Base-by-base conservation (phyloP, 306 rosid species). In the Lotus japonicus region DNA sequence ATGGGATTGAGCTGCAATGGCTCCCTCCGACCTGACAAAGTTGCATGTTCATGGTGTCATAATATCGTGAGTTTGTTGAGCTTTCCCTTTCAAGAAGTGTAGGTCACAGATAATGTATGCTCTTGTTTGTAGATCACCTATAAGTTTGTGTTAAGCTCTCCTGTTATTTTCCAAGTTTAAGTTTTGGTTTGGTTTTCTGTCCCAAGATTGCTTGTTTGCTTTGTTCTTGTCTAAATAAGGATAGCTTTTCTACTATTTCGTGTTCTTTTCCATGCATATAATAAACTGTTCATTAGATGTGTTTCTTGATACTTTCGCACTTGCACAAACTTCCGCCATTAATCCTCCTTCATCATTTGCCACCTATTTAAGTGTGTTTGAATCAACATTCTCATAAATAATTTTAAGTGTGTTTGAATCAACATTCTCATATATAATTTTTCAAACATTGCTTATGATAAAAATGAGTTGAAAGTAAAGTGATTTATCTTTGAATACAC, bases 1-100 rank as follows among this genome's bases (percentile, higher is more conserved):
- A 84, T 83, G 98, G 95, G 72, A 74, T 92, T 81, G 95, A 87
- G 85, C 64, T 92, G 12, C 98, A 92, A 51, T 87, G 95, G 96
- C 4, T 78, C 46, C 77, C 91, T 26, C 82, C 91, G 44, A 75
- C 73, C 39, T 82, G 71, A 73, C 7, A 4, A 66, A 4, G 11
- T 1, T 17, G 12, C 21, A 42, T 57, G 50, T 5, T 12, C 2
- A 12, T 38, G 10, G 2, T 38, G 6, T 41, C 7, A 31, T 54
- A 35, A 5, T 46, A 46, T 11, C 44, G 14, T 15, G 19, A 15
- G 76, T 45, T 61, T 78, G 46, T 41, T 56, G 11, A 68, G 44
- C 5, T 67, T 60, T 64, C 13, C 58, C 13, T 45, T 65, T 57
- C 53, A 42, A 23, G 26, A 63, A 63, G 38, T 43, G 14, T 26